phyloP scores from a whole-genome alignment of 1,284 basidiomycete genomes.

The Marasmius tenuissimus region DNA sequence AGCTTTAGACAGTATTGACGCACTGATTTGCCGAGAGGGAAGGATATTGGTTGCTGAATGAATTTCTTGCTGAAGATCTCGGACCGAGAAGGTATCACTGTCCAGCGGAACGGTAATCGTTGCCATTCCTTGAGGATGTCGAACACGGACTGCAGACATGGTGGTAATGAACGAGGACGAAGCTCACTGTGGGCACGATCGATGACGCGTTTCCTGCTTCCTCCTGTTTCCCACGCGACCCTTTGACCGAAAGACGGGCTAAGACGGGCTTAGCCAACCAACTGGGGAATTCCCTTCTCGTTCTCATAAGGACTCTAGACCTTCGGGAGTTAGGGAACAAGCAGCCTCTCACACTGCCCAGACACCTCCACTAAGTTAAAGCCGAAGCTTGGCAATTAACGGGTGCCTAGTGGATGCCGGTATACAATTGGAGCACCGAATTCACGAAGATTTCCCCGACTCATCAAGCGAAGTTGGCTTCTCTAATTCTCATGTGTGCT shows the following conservation, averaged over 20 bases:
- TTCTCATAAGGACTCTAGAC: too few species aligned
- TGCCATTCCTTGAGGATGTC: slow-evolving; percentile 80
- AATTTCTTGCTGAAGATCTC: slow-evolving; percentile 74
- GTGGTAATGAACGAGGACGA: background rate
- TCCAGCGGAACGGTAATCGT: slow-evolving; percentile 69
- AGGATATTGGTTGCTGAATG: slow-evolving; percentile 66
- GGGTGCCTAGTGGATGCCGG: too few species aligned
- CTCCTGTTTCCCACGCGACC: background rate
- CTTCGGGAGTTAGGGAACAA: too few species aligned
- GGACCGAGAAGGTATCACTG: slow-evolving; percentile 60
- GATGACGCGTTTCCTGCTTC: background rate
- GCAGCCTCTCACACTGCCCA: too few species aligned
- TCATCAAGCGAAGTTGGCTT: too few species aligned
- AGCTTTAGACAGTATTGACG: slow-evolving; percentile 28
- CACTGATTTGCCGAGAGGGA: slow-evolving; percentile 76
- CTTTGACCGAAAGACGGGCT: too few species aligned
- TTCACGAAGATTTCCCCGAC: too few species aligned
- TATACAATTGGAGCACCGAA: too few species aligned
- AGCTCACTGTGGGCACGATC: background rate
- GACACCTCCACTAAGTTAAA: too few species aligned
- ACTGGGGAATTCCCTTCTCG: too few species aligned
- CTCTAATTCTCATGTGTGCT: too few species aligned
- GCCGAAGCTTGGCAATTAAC: too few species aligned
- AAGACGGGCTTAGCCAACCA: background rate
- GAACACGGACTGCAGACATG: slow-evolving; percentile 72